Evolutionary conservation across 352 stramenopile species (phyloP), one percentile per base, ranked within the genome.

Genomic region (Globisporangium nagaii): DNA sequence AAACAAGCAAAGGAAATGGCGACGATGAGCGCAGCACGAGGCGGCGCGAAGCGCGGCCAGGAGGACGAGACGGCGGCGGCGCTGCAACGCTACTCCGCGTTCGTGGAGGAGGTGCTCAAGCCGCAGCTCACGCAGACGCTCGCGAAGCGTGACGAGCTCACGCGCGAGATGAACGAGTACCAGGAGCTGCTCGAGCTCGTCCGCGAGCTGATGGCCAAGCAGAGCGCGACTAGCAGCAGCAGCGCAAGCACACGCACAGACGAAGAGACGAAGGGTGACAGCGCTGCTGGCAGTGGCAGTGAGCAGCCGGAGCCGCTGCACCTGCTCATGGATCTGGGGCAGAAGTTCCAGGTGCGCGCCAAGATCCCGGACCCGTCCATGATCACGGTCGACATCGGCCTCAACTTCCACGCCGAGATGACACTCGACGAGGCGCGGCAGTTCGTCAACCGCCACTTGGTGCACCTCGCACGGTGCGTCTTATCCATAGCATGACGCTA

Each of bases 321-420:
- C 30, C 65, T 72, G 50, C 70, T 92, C 47, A 57, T 92, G 72
- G 77, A 92, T 52, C 40, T 92, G 8, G 82, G 82, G 17, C 71
- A 88, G 58, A 67, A 70, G 15, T 92, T 92, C 65, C 71, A 84
- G 42, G 75, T 92, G 52, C 82, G 75, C 43, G 69, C 81, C 32
- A 89, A 92, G 56, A 70, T 88, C 32, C 15, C 56, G 0, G 71
- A 89, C 58, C 61, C 72, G 58, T 72, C 72, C 19, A 67, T 84
- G 24, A 70, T 92, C 27, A 84, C 63, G 5, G 73, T 92, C 22
- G 81, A 88, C 50, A 65, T 92, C 28, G 81, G 81, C 0, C 75
- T 92, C 20, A 71, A 84, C 49, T 88, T 90, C 53, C 75, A 90
- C 62, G 79, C 76, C 39, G 79, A 92, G 60, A 92, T 92, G 81